Evolutionary conservation across 768 basidiomycete species (phyloP), one percentile per base, ranked within the genome.

Genomic region (Cystofilobasidium bisporidii): DNA sequence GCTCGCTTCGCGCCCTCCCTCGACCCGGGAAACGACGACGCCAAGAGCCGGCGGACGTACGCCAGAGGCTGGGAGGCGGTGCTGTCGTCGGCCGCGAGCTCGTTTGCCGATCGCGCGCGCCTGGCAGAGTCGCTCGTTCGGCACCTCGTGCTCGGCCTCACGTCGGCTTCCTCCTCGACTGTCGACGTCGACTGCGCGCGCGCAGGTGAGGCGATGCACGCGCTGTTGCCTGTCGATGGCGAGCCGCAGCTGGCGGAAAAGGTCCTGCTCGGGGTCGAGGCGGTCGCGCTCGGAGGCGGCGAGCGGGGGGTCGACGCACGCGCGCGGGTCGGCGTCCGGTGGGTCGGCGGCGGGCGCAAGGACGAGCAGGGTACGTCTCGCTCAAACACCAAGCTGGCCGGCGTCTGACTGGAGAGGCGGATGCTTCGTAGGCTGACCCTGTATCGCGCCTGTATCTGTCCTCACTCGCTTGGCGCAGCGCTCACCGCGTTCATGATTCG

Each of bases 301-400:
- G 91, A 88, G 86, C 76, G 76, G 63, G 80, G 84, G 71, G 79
- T 79, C 9, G 77, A 84, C 69, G 82, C 84, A 28, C 81, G 86
- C 38, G 79, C 72, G 15, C 70, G 73, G 40, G 30, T 87, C 36
- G 84, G 88, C 66, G 81, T 85, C 0, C 85, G 84, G 69, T 92
- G 89, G 89, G 73, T 84, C 2, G 84, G 81, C 3, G 83, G 81
- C 11, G 77, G 79, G 10, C 71, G 74, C 17, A 73, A 78, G 70
- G 76, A 78, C 72, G 71, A 69, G 72, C 50, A 76, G 67, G 71
- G 75, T 79, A 78, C 77, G 72, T 48, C 24, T 9, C 48, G 4
- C 17, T 43, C 36, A 36, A 36, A 6, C 36, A 59, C 30, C 40
- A 24, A 24, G 32, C 24, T 47, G 32, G 53, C 69, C n/a, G n/a